A percentile compares a stretch with the other conserved stretches of the same genome.
phyloP scores from a whole-genome alignment of 2,329 filamentous ascomycete species.

The Dissoconium aciculare region DNA sequence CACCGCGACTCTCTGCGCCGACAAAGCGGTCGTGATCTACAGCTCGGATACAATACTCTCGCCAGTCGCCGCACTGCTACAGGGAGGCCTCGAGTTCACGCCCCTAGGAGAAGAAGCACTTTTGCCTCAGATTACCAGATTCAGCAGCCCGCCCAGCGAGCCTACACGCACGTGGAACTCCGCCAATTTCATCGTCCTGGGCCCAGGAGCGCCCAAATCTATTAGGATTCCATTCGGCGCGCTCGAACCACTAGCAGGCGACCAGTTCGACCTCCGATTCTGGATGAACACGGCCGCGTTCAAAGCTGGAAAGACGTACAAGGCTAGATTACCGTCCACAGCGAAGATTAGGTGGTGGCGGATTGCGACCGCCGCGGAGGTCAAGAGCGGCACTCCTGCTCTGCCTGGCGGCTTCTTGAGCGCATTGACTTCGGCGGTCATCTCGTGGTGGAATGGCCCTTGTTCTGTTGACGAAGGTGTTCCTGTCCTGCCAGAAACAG shows the following conservation, averaged over 20 bases:
- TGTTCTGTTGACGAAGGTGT: background rate
- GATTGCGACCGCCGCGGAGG: background rate
- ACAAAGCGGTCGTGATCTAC: slow-evolving; percentile 1
- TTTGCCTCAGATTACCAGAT: background rate
- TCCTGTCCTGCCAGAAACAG: background rate
- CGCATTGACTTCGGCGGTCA: background rate
- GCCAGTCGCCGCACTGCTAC: background rate
- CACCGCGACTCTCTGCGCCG: background rate
- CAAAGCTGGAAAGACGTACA: background rate
- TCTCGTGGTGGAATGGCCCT: background rate
- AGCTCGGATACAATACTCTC: background rate
- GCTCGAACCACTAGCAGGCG: background rate
- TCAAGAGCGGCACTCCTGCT: slow-evolving; percentile 1
- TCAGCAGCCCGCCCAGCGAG: background rate
- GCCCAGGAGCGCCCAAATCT: background rate
- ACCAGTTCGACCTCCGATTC: slow-evolving; percentile 1
- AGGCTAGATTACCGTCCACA: slow-evolving; percentile 1
- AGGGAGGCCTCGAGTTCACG: slow-evolving; percentile 1
- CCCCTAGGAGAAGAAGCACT: background rate
- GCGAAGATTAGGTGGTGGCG: slow-evolving; percentile 1
- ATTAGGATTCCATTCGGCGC: background rate
- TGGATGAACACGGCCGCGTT: background rate
- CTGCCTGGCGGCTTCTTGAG: slow-evolving; percentile 1
- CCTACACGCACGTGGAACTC: background rate
- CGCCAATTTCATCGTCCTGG: background rate